A percentile compares a stretch with the other conserved stretches of the same genome.
These are phyloP conservation scores for Gleditsia sinensis DNA, from an alignment of 306 rosid genomes.

Conservation along the genomic window DNA sequence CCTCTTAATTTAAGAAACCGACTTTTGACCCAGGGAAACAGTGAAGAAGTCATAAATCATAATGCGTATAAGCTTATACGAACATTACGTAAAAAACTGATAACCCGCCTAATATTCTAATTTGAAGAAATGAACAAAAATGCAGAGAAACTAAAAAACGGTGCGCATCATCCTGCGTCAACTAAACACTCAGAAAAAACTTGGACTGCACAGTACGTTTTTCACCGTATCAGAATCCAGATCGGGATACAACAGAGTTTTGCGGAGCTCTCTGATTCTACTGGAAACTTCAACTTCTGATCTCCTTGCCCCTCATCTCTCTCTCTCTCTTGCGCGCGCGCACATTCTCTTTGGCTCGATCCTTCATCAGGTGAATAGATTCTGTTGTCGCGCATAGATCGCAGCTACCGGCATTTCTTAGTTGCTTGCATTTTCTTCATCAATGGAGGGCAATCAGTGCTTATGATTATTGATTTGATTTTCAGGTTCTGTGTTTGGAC, in stretches of 20 bases:
- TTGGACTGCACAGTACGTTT: not conserved
- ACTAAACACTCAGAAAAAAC: not conserved
- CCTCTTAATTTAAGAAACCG: too few relatives aligned
- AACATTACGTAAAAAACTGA: too few relatives aligned
- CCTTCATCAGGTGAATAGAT: slow-evolving; percentile 13
- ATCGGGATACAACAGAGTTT: slow-evolving; percentile 8
- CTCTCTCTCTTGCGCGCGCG: not conserved
- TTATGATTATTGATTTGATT: not conserved
- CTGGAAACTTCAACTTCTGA: slow-evolving; percentile 22
- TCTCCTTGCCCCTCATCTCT: not conserved
- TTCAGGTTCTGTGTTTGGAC: not conserved
- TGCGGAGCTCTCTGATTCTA: slow-evolving; percentile 3
- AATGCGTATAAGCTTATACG: too few relatives aligned
- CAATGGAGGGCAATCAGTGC: not conserved
- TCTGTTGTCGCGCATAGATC: not conserved
- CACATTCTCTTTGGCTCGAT: not conserved
- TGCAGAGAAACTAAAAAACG: not conserved
- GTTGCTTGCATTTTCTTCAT: not conserved
- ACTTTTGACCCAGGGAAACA: too few relatives aligned
- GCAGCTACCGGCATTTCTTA: not conserved
- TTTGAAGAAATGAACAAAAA: not conserved
- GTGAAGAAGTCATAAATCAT: too few relatives aligned
- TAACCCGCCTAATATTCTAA: too few relatives aligned
- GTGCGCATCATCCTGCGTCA: not conserved
- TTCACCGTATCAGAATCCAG: slow-evolving; percentile 19